These are phyloP conservation scores for Candida bentonensis DNA, from an alignment of 805 yeast species.

Conservation along the genomic window DNA sequence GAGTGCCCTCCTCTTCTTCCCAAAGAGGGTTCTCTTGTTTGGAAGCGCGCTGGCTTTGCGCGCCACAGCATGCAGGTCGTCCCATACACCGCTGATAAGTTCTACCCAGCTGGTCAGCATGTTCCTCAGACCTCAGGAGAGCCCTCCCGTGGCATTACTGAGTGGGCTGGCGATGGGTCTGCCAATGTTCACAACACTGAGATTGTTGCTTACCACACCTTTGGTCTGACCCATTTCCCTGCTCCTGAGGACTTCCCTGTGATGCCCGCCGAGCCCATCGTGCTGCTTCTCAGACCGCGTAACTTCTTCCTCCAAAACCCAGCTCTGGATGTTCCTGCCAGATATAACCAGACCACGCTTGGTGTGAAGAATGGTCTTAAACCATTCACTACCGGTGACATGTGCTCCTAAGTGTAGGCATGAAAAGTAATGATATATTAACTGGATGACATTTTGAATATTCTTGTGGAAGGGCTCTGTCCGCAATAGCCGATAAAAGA, in stretches of 20 bases:
- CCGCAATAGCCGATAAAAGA: too few relatives aligned
- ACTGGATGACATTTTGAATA: too few relatives aligned
- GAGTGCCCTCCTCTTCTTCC: slow-evolving; percentile 65
- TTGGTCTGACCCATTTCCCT: slow-evolving; percentile 77
- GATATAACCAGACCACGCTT: slow-evolving; percentile 32
- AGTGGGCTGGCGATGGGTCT: slow-evolving; percentile 22
- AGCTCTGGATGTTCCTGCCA: slow-evolving; percentile 56
- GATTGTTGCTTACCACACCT: slow-evolving; percentile 64
- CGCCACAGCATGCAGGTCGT: slow-evolving; percentile 51
- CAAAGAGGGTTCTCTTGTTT: slow-evolving; percentile 56
- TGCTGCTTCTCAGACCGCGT: slow-evolving; percentile 62
- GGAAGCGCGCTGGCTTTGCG: slow-evolving; percentile 79
- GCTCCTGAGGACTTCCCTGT: slow-evolving; percentile 84
- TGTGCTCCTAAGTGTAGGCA: slow-evolving; percentile 2
- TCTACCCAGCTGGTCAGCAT: slow-evolving; percentile 57
- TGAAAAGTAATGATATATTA: too few relatives aligned
- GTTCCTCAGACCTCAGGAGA: slow-evolving; percentile 24
- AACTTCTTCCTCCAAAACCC: slow-evolving; percentile 71
- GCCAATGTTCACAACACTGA: slow-evolving; percentile 38
- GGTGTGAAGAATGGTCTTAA: neutral
- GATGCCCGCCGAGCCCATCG: slow-evolving; percentile 77
- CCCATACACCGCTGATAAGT: slow-evolving; percentile 57
- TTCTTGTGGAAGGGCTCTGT: too few relatives aligned
- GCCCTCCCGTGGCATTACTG: slow-evolving; percentile 12
- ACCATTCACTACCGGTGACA: slow-evolving; percentile 2